Conservation (phyloP, 2,329 filamentous ascomycete species). For the Phialemoniopsis sp. region DNA sequence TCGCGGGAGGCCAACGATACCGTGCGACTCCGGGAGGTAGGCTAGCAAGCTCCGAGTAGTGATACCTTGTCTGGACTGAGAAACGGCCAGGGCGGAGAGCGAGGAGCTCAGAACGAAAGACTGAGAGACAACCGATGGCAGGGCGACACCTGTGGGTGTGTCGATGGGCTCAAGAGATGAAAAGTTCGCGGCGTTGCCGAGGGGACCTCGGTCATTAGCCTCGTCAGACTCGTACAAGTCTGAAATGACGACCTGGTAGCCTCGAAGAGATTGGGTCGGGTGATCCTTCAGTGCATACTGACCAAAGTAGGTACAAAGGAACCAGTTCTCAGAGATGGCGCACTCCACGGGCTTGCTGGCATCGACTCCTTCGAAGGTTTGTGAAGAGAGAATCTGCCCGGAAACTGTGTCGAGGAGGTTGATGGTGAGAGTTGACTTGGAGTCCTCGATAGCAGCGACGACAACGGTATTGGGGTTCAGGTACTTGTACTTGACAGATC, state of each 20-base stretch:
- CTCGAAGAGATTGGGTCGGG: constrained; percentile 60
- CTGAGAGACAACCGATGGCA: constrained; percentile 76
- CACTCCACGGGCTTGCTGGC: constrained; percentile 69
- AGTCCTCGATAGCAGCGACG: constrained; percentile 63
- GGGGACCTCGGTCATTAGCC: constrained; percentile 78
- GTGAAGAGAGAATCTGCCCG: constrained; percentile 71
- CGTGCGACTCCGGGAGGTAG: constrained; percentile 67
- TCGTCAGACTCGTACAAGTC: constrained; percentile 87
- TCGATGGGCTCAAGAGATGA: constrained; percentile 71
- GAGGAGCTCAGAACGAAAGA: constrained; percentile 76
- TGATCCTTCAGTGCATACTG: constrained; percentile 54
- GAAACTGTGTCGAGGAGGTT: constrained; percentile 85
- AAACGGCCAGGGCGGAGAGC: constrained; percentile 77
- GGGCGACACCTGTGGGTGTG: constrained; percentile 44
- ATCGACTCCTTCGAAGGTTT: constrained; percentile 71
- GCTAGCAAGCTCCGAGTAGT: constrained; percentile 78
- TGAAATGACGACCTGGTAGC: constrained; percentile 79
- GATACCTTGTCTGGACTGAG: constrained; percentile 89
- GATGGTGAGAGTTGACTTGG: constrained; percentile 57
- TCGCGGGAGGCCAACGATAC: constrained; percentile 76
- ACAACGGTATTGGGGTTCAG: constrained; percentile 83
- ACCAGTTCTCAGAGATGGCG: constrained; percentile 90
- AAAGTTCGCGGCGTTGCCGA: constrained; percentile 66
- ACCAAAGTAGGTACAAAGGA: constrained; percentile 75
- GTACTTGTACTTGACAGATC: constrained; percentile 96